Evolutionary conservation across 176 grass and related monocot genomes (phyloP), one percentile per base, ranked within the genome.

Genomic region (Cenchrus americanus): DNA sequence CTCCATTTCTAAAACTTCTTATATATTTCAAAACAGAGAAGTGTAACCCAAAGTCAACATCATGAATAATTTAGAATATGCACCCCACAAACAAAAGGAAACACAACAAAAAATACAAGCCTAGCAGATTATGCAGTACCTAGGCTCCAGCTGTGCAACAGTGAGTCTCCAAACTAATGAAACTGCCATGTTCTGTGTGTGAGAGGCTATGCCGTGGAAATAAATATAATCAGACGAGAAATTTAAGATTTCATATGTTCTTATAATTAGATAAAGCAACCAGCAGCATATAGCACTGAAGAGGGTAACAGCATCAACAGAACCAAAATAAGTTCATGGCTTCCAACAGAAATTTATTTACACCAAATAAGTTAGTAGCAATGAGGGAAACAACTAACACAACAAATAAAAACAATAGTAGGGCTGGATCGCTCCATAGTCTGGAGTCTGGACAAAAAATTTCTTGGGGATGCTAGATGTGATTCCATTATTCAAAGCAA

Each of bases 341-440:
- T 70, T 86, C 19, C 18, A 73, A 86, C 34, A 62, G 48, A 67
- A 62, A 62, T 53, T 53, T 13, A 76, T 80, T 73, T 15, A 54
- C 8, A 15, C 76, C 67, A 72, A 71, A 5, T n/a, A 13, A 12
- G 34, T 37, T 0, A 0, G 61, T 71, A 44, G 6, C 21, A 26
- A 59, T 61, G 14, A 59, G 83, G 13, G 18, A 23, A 46, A 46
- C 1, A 14, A 78, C 2, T 21, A 51, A 30, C 27, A 86, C 14
- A 62, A 13, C 14, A 51, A 41, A 62, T 22, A 86, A 54, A 43
- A 27, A 46, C 14, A 5, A 68, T 27, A 22, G 9, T n/a, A 14
- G 40, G 42, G 2, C 1, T 54, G 23, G 67, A 21, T 26, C 15
- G 6, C 34, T 65, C 27, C 6, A 80, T 8, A 79, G 7, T 61